Evolutionary conservation across 495 filamentous ascomycete genomes (phyloP).

Genomic region (Cercophora newfieldiana): DNA sequence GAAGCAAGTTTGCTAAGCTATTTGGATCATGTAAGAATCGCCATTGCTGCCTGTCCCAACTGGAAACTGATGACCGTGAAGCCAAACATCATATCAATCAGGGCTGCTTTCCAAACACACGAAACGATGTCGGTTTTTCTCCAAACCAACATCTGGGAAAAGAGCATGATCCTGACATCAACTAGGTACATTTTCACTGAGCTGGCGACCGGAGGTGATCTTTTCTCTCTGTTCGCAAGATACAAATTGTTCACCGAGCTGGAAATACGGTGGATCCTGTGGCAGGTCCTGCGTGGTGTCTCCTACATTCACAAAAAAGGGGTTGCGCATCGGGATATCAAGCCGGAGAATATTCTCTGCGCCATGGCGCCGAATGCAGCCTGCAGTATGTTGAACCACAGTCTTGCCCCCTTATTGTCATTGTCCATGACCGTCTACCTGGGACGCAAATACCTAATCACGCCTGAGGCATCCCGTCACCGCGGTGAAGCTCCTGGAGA

Average conservation of each 20-base stretch:
- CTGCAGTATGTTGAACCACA: too few species aligned
- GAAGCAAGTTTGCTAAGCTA: slow-evolving; percentile 60
- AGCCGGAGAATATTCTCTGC: slow-evolving; percentile 89
- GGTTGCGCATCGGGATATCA: slow-evolving; percentile 88
- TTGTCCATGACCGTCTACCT: too few species aligned
- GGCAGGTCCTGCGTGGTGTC: slow-evolving; percentile 76
- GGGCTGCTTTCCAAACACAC: slow-evolving; percentile 52
- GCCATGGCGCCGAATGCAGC: slow-evolving; percentile 57
- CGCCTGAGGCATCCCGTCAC: too few species aligned
- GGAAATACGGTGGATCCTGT: slow-evolving; percentile 78
- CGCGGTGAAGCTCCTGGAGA: too few species aligned
- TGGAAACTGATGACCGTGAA: slow-evolving; percentile 25
- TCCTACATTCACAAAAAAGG: slow-evolving; percentile 78
- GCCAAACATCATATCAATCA: slow-evolving; percentile 63
- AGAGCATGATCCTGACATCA: neutral
- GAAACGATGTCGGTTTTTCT: slow-evolving; percentile 51
- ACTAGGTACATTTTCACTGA: slow-evolving; percentile 65
- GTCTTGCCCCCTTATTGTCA: too few species aligned
- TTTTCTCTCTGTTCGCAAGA: slow-evolving; percentile 52
- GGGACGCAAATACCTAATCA: too few species aligned
- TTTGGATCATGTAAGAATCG: slow-evolving; percentile 62
- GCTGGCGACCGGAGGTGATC: slow-evolving; percentile 65
- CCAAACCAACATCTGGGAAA: neutral
- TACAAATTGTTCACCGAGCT: slow-evolving; percentile 59
- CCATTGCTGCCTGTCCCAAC: neutral